These are phyloP conservation scores for Laetiporus sulphureus DNA, from an alignment of 1,284 basidiomycete species.

Conservation along the genomic window DNA sequence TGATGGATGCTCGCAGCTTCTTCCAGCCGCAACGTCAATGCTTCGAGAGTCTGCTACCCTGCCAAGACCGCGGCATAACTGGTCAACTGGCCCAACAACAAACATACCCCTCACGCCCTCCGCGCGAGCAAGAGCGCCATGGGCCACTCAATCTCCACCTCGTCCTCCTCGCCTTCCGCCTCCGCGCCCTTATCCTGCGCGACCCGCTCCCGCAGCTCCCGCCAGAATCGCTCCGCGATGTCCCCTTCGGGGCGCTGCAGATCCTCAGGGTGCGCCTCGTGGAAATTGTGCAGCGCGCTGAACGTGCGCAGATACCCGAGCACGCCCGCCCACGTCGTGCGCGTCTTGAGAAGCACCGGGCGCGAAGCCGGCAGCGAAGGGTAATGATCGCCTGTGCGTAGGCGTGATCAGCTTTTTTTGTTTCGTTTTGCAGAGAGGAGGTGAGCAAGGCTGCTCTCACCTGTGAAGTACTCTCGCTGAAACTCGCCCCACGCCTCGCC, in stretches of 20 bases:
- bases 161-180: constrained; percentile 34
- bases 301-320: constrained; percentile 68
- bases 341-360: constrained; percentile 53
- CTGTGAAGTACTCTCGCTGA: constrained; percentile 43
- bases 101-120: constrained; percentile 1
- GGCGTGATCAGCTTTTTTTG: neutral
- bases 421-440: too few species aligned
- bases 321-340: constrained; percentile 59
- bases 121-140: constrained; percentile 54
- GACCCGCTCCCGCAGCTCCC: constrained; percentile 38
- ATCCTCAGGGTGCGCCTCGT: constrained; percentile 60
- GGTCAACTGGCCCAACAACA: too few species aligned
- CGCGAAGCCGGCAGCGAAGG: constrained; percentile 36
- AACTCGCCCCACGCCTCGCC: constrained; percentile 33
- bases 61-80: too few species aligned
- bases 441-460: too few species aligned
- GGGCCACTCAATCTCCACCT: constrained; percentile 67
- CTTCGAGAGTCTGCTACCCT: too few species aligned
- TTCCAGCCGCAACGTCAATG: too few species aligned
- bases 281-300: constrained; percentile 68
- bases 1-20: too few species aligned
- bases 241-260: constrained; percentile 42
- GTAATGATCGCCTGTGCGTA: constrained; percentile 30
- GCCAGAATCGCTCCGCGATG: constrained; percentile 58
- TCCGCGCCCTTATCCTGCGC: constrained; percentile 26